phyloP scores from a whole-genome alignment of 306 rosid genomes.

The Sechiopsis laciniata region DNA sequence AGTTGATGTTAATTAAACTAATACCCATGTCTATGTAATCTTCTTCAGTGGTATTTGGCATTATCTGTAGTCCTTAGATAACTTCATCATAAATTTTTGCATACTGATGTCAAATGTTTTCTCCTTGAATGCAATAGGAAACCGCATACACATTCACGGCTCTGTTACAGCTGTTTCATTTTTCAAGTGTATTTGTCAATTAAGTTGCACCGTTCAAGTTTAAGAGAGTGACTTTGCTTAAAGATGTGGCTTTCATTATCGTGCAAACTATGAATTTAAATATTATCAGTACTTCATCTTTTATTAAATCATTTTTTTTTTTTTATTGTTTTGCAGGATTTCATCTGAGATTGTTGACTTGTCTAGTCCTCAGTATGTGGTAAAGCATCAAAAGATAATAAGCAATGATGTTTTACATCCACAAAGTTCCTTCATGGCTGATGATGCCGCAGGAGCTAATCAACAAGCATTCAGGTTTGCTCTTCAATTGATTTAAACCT shows the following conservation, averaged over 20 bases:
- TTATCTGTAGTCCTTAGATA: neutral
- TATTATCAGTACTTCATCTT: neutral
- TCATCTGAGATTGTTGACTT: constrained; percentile 61
- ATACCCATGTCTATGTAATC: neutral
- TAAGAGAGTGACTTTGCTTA: neutral
- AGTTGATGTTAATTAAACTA: neutral
- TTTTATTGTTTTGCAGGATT: constrained; percentile 43
- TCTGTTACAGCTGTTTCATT: neutral
- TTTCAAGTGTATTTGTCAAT: constrained; percentile 3
- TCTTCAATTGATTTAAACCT: constrained; percentile 25
- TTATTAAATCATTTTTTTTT: neutral
- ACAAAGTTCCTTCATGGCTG: constrained; percentile 40
- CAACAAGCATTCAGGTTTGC: constrained; percentile 57
- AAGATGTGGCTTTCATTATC: neutral
- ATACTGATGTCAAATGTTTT: neutral
- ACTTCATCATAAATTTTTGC: neutral
- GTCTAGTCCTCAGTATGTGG: constrained; percentile 53
- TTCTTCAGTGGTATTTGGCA: neutral
- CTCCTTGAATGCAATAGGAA: neutral
- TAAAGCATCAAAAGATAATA: constrained; percentile 54
- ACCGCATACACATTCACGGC: neutral
- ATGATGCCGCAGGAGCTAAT: constrained; percentile 46
- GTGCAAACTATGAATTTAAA: neutral
- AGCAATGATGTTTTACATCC: constrained; percentile 46
- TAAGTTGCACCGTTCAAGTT: neutral